Conservation (phyloP, 306 rosid genomes). For the Quercus glauca region DNA sequence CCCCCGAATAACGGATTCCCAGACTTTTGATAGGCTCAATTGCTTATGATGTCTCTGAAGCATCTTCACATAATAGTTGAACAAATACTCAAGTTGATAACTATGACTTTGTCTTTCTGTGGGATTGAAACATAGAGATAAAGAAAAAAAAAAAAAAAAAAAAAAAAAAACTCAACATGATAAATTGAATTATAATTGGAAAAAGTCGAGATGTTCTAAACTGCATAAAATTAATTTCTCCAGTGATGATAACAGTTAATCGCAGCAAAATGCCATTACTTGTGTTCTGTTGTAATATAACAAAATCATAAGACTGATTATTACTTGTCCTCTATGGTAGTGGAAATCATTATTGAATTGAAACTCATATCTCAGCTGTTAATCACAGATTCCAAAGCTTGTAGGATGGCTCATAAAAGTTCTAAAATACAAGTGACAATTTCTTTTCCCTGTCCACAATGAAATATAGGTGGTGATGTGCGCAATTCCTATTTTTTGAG, state of each 20-base stretch:
- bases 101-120: constrained; percentile 85
- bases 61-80: constrained; percentile 74
- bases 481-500: too few species aligned
- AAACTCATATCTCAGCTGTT: background rate
- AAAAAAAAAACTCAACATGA: constrained; percentile 23
- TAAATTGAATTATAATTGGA: background rate
- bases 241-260: background rate
- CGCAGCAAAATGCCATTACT: background rate
- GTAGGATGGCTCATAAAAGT: background rate
- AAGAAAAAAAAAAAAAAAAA: constrained; percentile 31
- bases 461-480: too few species aligned
- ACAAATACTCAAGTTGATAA: constrained; percentile 74
- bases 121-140: constrained; percentile 25
- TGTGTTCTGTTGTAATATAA: background rate
- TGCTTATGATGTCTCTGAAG: constrained; percentile 61
- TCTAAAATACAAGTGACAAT: background rate
- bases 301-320: background rate
- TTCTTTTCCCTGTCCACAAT: too few species aligned
- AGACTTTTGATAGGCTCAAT: constrained; percentile 55
- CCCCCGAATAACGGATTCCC: constrained; percentile 75
- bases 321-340: background rate
- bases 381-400: background rate
- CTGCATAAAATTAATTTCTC: background rate
- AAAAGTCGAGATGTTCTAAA: background rate
- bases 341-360: background rate